Conservation (phyloP, 2,329 filamentous ascomycete genomes). For the Cladophialophora exuberans region DNA sequence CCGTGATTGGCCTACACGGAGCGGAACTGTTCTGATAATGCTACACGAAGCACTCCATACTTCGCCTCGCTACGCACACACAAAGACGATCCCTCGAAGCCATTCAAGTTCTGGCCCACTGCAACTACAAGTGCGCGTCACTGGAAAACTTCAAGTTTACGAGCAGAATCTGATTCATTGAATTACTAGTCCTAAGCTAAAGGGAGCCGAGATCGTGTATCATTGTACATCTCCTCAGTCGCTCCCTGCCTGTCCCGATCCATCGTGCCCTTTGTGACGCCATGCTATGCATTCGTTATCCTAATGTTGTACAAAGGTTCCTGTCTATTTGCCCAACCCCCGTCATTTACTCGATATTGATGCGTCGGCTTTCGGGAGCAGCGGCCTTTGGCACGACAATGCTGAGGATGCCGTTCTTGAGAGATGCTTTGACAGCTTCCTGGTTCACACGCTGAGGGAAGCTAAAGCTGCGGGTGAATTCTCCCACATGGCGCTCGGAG, state of each 20-base stretch:
- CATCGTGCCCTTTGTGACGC: constrained; percentile 4
- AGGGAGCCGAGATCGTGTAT: constrained; percentile 16
- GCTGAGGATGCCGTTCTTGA: constrained; percentile 64
- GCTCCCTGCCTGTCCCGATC: constrained; percentile 1
- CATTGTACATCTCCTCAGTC: constrained; percentile 12
- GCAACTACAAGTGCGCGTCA: neutral
- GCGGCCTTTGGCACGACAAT: constrained; percentile 61
- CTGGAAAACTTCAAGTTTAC: neutral
- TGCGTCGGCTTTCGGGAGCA: constrained; percentile 53
- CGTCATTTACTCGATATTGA: constrained; percentile 56
- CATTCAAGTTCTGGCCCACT: no score
- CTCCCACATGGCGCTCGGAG: constrained; percentile 61
- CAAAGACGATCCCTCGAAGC: no score
- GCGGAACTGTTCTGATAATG: no score
- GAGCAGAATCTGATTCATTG: neutral
- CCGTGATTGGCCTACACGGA: no score
- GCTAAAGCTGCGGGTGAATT: constrained; percentile 62
- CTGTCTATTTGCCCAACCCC: neutral
- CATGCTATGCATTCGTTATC: constrained; percentile 16
- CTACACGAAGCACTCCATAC: no score
- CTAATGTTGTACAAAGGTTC: constrained; percentile 15
- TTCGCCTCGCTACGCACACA: no score
- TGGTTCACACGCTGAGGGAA: constrained; percentile 63
- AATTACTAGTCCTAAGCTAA: constrained; percentile 1
- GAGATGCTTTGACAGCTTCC: constrained; percentile 62